Percentiles rank a stretch among this genome's conserved stretches.
phyloP scores from a whole-genome alignment of 2,329 filamentous ascomycete species.

The Penicillium sp. region DNA sequence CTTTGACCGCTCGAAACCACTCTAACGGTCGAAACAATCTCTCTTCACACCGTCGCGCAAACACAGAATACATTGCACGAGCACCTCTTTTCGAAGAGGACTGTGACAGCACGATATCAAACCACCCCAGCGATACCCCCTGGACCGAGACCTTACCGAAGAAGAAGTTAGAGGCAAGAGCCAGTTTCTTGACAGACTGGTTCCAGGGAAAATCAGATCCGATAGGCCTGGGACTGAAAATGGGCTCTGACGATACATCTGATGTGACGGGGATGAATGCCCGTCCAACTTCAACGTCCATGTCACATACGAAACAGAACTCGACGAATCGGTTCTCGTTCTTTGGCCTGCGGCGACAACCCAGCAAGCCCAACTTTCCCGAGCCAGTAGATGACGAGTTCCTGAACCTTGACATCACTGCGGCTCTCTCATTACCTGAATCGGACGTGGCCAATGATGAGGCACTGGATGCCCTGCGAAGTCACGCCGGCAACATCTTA shows the following conservation, averaged over 20 bases:
- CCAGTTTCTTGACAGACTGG: constrained; percentile 47
- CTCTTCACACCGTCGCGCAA: constrained; percentile 34
- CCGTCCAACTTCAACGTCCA: constrained; percentile 6
- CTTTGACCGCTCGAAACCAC: constrained; percentile 15
- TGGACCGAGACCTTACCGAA: constrained; percentile 29
- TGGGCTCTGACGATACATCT: constrained; percentile 19
- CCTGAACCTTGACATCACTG: constrained; percentile 52
- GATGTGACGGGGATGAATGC: constrained; percentile 16
- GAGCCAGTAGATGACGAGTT: constrained; percentile 51
- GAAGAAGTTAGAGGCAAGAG: constrained; percentile 33
- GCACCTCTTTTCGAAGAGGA: constrained; percentile 29
- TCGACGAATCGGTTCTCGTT: constrained; percentile 42
- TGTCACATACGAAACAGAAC: constrained; percentile 17
- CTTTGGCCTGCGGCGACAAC: constrained; percentile 39
- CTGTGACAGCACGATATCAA: constrained; percentile 22
- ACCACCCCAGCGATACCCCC: constrained; percentile 11
- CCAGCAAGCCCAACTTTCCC: constrained; percentile 26
- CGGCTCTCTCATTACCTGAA: constrained; percentile 53
- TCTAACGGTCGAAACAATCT: constrained; percentile 19
- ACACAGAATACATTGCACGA: constrained; percentile 33
- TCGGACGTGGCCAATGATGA: constrained; percentile 49
- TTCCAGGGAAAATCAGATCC: constrained; percentile 52
- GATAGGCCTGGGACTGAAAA: constrained; percentile 44
- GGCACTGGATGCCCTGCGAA: constrained; percentile 55
- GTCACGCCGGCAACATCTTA: constrained; percentile 55